Percentiles rank a stretch among this genome's conserved stretches.
Conservation (phyloP, 2,329 filamentous ascomycete genomes). For the Orbilia oligospora region DNA sequence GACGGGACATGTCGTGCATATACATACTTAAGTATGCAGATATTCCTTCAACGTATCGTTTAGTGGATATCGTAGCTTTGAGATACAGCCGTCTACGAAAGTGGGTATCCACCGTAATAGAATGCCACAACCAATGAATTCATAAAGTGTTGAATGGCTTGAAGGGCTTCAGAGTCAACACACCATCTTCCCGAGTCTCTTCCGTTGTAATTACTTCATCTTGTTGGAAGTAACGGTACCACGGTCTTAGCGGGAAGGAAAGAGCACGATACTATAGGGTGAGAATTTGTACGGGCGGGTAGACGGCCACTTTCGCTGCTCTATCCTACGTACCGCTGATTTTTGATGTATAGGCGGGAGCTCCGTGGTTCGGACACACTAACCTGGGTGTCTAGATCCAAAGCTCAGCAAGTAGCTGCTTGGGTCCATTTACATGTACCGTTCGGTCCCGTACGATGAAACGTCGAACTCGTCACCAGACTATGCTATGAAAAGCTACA, state of each 20-base stretch:
- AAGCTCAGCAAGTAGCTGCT: conserved; percentile 18
- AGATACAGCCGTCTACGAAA: neutral
- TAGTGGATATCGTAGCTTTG: neutral
- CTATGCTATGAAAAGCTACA: conserved; percentile 9
- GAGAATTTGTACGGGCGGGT: conserved; percentile 11
- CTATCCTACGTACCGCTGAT: neutral
- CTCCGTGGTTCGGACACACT: conserved; percentile 8
- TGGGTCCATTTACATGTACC: too few species aligned
- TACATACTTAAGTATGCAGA: conserved; percentile 1
- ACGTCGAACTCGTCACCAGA: conserved; percentile 33
- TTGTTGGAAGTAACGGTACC: neutral
- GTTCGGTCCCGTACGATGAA: conserved; percentile 20
- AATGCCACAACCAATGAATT: neutral
- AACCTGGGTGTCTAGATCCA: neutral
- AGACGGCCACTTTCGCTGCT: conserved; percentile 8
- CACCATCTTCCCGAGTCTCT: conserved; percentile 8
- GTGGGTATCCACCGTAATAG: neutral
- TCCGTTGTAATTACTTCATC: conserved; percentile 17
- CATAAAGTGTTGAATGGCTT: neutral
- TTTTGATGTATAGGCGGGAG: conserved; percentile 5
- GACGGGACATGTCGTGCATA: conserved; percentile 22
- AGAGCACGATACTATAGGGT: conserved; percentile 18
- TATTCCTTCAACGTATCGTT: neutral
- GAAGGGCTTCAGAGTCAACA: conserved; percentile 10
- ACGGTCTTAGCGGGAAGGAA: neutral